phyloP scores from a whole-genome alignment of 202 grass and related monocot species.

The Cymbopogon flexuosus region DNA sequence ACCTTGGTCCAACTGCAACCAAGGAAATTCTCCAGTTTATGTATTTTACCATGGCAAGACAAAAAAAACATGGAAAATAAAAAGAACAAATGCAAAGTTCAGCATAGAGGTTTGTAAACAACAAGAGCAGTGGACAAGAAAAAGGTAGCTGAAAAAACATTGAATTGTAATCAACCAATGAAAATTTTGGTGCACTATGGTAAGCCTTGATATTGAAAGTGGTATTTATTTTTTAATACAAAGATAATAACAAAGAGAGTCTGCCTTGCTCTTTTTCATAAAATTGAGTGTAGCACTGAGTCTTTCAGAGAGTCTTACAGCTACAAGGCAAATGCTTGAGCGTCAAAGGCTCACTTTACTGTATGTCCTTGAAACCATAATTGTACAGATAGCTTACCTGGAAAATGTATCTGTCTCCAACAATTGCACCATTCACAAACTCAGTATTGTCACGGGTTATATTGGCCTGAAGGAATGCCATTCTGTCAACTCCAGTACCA shows the following conservation, averaged over 20 bases:
- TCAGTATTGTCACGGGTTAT: constrained; percentile 92
- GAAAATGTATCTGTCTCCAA: constrained; percentile 90
- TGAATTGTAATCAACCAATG: background rate
- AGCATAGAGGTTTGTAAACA: background rate
- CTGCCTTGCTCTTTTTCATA: background rate
- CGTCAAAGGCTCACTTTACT: background rate
- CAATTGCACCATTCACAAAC: constrained; percentile 79
- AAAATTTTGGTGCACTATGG: background rate
- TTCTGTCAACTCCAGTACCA: constrained; percentile 70
- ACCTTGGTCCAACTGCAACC: constrained; percentile 84
- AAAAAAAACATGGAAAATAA: background rate
- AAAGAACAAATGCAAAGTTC: background rate
- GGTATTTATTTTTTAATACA: background rate
- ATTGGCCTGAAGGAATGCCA: constrained; percentile 89
- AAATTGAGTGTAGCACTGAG: background rate
- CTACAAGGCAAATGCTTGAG: constrained; percentile 9
- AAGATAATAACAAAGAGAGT: background rate
- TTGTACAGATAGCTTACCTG: constrained; percentile 49
- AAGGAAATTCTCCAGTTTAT: constrained; percentile 14
- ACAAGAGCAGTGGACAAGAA: background rate
- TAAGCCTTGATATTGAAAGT: background rate
- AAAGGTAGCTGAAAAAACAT: background rate
- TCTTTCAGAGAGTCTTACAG: background rate
- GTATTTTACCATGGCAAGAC: background rate
- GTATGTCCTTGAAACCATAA: constrained; percentile 21